Percentiles rank a stretch among this genome's conserved stretches.
Conservation (phyloP, 2,329 filamentous ascomycete genomes). For the Pleoardoris graminearum region DNA sequence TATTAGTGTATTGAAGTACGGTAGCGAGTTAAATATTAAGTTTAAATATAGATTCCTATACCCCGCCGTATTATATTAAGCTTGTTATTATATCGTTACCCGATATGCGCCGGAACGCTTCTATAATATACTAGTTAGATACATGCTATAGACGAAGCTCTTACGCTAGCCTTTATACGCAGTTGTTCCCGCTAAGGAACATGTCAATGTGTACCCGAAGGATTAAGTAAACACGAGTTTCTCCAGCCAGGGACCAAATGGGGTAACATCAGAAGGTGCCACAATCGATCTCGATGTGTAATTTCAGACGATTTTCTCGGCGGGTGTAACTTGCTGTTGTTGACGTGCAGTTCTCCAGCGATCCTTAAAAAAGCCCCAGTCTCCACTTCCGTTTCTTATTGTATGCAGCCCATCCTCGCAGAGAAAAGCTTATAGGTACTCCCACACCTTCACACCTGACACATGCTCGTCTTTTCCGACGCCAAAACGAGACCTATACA, state of each 20-base stretch:
- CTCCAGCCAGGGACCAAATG: constrained; percentile 69
- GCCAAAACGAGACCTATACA: constrained; percentile 31
- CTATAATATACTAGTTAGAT: constrained; percentile 60
- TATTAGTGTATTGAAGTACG: constrained; percentile 71
- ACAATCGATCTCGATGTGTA: constrained; percentile 59
- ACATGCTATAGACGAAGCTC: constrained; percentile 61
- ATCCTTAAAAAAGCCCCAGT: constrained; percentile 47
- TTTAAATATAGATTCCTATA: constrained; percentile 66
- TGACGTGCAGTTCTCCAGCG: constrained; percentile 28
- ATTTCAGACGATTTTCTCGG: constrained; percentile 19
- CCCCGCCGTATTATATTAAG: constrained; percentile 63
- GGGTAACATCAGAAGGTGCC: constrained; percentile 65
- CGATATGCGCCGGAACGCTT: constrained; percentile 61
- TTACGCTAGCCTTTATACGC: constrained; percentile 59
- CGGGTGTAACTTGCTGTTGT: neutral
- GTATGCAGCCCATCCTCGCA: constrained; percentile 57
- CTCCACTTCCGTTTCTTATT: constrained; percentile 56
- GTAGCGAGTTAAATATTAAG: constrained; percentile 75
- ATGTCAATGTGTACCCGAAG: constrained; percentile 75
- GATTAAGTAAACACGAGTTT: constrained; percentile 68
- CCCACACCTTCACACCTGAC: constrained; percentile 58
- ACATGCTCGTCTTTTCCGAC: constrained; percentile 61
- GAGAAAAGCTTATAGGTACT: constrained; percentile 53
- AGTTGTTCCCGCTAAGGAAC: constrained; percentile 68
- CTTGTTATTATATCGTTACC: constrained; percentile 58